Evolutionary conservation across 305 asterid genomes (phyloP).

Genomic region (Nicotiana rustica): DNA sequence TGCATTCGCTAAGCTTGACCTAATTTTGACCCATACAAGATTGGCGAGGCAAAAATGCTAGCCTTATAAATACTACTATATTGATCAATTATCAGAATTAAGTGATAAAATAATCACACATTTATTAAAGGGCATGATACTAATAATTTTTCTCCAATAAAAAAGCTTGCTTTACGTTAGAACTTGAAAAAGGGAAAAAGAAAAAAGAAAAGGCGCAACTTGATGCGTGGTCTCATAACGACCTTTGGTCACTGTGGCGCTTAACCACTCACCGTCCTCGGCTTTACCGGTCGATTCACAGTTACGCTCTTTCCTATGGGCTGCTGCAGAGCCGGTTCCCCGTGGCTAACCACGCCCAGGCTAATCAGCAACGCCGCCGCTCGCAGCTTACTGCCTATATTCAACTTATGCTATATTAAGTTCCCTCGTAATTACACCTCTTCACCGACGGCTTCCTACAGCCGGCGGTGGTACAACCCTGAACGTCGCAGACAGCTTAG

Average conservation of each 20-base stretch:
- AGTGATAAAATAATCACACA: too few relatives aligned
- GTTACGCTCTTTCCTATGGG: conserved; percentile 30
- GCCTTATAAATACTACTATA: too few relatives aligned
- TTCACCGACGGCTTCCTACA: conserved; percentile 34
- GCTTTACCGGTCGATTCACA: not conserved
- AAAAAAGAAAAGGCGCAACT: not conserved
- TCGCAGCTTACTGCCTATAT: conserved; percentile 7
- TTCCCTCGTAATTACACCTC: conserved; percentile 36
- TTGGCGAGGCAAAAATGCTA: too few relatives aligned
- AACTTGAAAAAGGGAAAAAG: not conserved
- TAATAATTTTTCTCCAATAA: too few relatives aligned
- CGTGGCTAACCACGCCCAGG: conserved; percentile 31
- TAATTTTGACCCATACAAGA: too few relatives aligned
- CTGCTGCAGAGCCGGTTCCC: conserved; percentile 34
- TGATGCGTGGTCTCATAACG: not conserved
- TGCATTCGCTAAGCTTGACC: too few relatives aligned
- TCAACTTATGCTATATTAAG: conserved; percentile 32
- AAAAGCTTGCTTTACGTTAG: too few relatives aligned
- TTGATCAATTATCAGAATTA: too few relatives aligned
- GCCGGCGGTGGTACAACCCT: conserved; percentile 41
- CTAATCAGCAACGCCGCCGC: conserved; percentile 2
- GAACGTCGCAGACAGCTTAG: not conserved
- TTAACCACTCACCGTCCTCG: not conserved
- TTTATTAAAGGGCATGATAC: too few relatives aligned
- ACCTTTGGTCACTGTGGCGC: conserved; percentile 32